Base-by-base conservation (phyloP, 805 yeast genomes). In the Spathaspora girioi region DNA sequence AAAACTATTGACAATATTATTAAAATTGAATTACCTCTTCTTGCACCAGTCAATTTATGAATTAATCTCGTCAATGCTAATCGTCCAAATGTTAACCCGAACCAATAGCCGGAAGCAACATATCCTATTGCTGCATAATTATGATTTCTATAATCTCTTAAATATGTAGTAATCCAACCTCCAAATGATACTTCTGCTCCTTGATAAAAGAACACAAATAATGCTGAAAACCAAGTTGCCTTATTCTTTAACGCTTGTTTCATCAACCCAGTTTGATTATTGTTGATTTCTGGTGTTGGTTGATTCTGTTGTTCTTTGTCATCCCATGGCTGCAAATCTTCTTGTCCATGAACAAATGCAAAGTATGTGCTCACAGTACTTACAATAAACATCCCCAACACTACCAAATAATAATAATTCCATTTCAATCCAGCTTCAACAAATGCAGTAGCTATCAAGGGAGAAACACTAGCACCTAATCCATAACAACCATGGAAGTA, bases 161-260 rank as follows among this genome's bases (percentile, higher is more conserved):
- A 66, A 59, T 78, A 87, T 2, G 89, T 81, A 46, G 82, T 82
- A 17, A 82, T 69, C 91, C 92, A 86, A 2, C 89, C 85, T 1
- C 86, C 90, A 53, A 86, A 67, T 1, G 86, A 67, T 20, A 86
- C 84, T 62, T 86, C 92, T 2, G 82, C 79, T 6, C 92, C 93
- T 56, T 84, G 79, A 59, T 87, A 86, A 46, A 81, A 72, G 56
- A 86, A 78, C 20, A 84, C 69, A 57, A 78, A 82, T 1, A 73
- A 56, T 5, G 90, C 73, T 54, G 83, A 66, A 2, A 78, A 56
- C 74, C 86, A 69, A 1, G 82, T 71, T 58, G 65, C 48, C 50
- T 66, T 52, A 64, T 72, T 59, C 58, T 62, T 68, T 44, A 80
- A 55, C 1, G 83, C 79, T 6, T 66, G 58, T 8, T 59, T 55